phyloP scores from a whole-genome alignment of 805 yeast species.

The Metschnikowia reukaufii region DNA sequence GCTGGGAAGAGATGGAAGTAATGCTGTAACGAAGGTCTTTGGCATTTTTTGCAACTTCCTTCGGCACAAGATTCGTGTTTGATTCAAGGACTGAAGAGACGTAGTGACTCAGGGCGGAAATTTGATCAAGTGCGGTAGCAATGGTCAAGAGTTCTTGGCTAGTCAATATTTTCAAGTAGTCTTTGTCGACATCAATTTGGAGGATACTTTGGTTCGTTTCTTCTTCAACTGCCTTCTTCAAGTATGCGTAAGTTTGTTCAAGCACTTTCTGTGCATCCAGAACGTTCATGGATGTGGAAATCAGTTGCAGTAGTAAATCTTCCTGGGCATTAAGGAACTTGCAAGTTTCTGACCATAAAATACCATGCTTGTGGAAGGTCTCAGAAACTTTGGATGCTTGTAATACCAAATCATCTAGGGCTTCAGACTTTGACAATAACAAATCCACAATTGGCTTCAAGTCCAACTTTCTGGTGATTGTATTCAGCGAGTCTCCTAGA shows the following conservation, averaged over 20 bases:
- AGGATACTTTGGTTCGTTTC: background rate
- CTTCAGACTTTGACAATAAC: slow-evolving; percentile 30
- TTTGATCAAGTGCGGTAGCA: slow-evolving; percentile 12
- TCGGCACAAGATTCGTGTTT: background rate
- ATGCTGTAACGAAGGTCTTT: slow-evolving; percentile 11
- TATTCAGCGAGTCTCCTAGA: slow-evolving; percentile 37
- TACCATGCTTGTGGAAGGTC: slow-evolving; percentile 27
- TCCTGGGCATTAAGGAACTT: slow-evolving; percentile 28
- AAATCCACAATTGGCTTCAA: slow-evolving; percentile 33
- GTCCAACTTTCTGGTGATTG: slow-evolving; percentile 33
- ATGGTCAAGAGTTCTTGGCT: slow-evolving; percentile 13
- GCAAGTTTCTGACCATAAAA: slow-evolving; percentile 30
- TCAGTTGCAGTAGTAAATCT: slow-evolving; percentile 19
- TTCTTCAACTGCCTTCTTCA: slow-evolving; percentile 1
- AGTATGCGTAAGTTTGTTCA: background rate
- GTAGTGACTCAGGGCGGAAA: background rate
- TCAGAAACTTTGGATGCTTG: slow-evolving; percentile 29
- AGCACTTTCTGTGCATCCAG: slow-evolving; percentile 4
- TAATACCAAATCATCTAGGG: slow-evolving; percentile 26
- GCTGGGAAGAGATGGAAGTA: slow-evolving; percentile 6
- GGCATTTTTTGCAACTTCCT: background rate
- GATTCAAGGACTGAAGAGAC: slow-evolving; percentile 4
- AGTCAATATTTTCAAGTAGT: slow-evolving; percentile 5
- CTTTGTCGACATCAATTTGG: background rate
- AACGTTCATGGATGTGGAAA: background rate